A percentile compares a stretch with the other conserved stretches of the same genome.
phyloP scores from a whole-genome alignment of 2,329 filamentous ascomycete genomes.

The Xylariaceae sp. region DNA sequence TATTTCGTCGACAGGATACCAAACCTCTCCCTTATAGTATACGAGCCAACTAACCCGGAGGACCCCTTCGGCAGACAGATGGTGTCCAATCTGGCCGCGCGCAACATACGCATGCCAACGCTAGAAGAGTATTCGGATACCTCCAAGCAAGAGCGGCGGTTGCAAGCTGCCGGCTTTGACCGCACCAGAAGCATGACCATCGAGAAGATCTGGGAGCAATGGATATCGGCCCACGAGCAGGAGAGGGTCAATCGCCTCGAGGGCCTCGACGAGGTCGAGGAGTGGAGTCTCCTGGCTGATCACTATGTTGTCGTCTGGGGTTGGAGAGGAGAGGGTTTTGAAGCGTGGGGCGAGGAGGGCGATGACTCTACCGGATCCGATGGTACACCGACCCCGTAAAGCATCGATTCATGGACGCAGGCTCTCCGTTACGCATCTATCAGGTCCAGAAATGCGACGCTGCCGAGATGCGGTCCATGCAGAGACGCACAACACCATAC shows the following conservation, averaged over 20 bases:
- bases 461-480: conserved; percentile 4
- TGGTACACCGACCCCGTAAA: no score
- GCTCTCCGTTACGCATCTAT: neutral
- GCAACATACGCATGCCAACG: conserved; percentile 79
- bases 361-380: no score
- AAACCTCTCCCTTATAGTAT: conserved; percentile 59
- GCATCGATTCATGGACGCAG: no score
- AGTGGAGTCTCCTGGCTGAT: conserved; percentile 77
- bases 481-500: no score
- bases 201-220: conserved; percentile 63
- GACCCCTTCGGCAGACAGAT: conserved; percentile 89
- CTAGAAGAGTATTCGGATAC: conserved; percentile 64
- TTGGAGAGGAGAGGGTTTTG: conserved; percentile 51
- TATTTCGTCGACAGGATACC: conserved; percentile 52
- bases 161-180: conserved; percentile 60
- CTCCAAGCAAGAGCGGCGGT: conserved; percentile 57
- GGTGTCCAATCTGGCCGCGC: conserved; percentile 77
- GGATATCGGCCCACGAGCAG: conserved; percentile 66
- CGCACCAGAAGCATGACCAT: conserved; percentile 36
- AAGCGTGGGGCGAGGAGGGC: conserved; percentile 12
- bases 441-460: neutral
- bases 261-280: conserved; percentile 90
- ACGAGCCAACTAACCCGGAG: conserved; percentile 79
- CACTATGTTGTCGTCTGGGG: conserved; percentile 93
- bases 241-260: conserved; percentile 72